phyloP scores from a whole-genome alignment of 495 filamentous ascomycete genomes.

The Penicillium roqueforti region DNA sequence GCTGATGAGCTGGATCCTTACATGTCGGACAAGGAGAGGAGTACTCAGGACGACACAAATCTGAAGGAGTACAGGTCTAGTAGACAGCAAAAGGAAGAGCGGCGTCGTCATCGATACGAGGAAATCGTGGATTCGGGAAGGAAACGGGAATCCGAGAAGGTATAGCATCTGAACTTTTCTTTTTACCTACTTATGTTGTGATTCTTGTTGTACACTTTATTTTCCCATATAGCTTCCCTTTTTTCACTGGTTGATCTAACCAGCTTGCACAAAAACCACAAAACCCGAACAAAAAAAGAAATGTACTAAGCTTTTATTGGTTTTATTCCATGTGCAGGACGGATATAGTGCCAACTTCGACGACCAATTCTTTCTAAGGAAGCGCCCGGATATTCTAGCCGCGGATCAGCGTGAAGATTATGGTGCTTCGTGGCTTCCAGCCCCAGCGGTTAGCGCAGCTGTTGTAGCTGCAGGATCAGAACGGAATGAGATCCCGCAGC shows the following conservation, averaged over 20 bases:
- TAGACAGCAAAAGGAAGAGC: constrained; percentile 39
- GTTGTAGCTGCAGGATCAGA: constrained; percentile 18
- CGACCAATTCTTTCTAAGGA: constrained; percentile 47
- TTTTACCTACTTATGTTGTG: constrained; percentile 29
- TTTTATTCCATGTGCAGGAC: constrained; percentile 40
- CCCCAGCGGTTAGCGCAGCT: constrained; percentile 17
- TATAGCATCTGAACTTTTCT: constrained; percentile 42
- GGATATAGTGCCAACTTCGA: constrained; percentile 34
- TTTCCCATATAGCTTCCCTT: constrained; percentile 30
- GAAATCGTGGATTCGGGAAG: constrained; percentile 35
- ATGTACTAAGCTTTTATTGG: constrained; percentile 38
- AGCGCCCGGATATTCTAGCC: constrained; percentile 46
- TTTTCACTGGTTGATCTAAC: constrained; percentile 13
- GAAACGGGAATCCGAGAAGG: constrained; percentile 39
- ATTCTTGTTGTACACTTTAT: constrained; percentile 25
- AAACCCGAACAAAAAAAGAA: constrained; percentile 22
- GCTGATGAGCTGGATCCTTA: constrained; percentile 26
- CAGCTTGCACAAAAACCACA: constrained; percentile 20
- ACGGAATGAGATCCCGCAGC: constrained; percentile 19
- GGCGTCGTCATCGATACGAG: constrained; percentile 38
- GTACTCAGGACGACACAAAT: constrained; percentile 27
- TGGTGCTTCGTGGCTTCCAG: constrained; percentile 40
- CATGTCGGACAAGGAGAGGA: constrained; percentile 22
- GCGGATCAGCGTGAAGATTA: constrained; percentile 26
- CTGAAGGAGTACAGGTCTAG: constrained; percentile 35